phyloP scores from a whole-genome alignment of 1,284 basidiomycete genomes.

The Meira nashicola region DNA sequence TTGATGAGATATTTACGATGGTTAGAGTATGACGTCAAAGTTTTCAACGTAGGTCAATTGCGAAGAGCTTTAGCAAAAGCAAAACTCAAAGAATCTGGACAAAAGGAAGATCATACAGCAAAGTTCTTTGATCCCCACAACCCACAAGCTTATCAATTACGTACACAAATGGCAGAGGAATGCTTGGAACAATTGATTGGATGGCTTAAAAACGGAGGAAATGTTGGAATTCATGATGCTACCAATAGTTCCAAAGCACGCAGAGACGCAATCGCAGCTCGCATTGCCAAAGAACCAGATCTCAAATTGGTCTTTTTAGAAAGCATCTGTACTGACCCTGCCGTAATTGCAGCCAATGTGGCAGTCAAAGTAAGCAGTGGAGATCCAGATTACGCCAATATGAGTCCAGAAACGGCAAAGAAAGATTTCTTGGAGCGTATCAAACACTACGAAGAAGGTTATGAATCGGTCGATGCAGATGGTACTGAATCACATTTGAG shows the following conservation, averaged over 20 bases:
- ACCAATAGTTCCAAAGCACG: constrained; percentile 82
- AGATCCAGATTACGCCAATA: constrained; percentile 93
- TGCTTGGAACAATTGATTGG: constrained; percentile 89
- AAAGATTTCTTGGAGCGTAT: constrained; percentile 85
- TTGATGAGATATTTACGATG: constrained; percentile 61
- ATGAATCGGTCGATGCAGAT: constrained; percentile 70
- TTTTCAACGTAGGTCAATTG: constrained; percentile 97
- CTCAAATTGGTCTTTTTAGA: constrained; percentile 89
- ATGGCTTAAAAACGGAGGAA: constrained; percentile 87
- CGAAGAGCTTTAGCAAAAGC: constrained; percentile 78
- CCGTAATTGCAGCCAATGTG: constrained; percentile 87
- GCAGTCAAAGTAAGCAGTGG: constrained; percentile 91
- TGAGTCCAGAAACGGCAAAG: constrained; percentile 77
- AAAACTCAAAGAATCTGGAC: constrained; percentile 64
- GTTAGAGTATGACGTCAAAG: constrained; percentile 97
- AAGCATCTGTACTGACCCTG: constrained; percentile 68
- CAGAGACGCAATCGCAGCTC: constrained; percentile 70
- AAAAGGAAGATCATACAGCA: constrained; percentile 83
- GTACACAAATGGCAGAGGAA: constrained; percentile 82
- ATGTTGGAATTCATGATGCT: constrained; percentile 97
- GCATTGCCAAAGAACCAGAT: constrained; percentile 82
- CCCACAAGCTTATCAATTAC: constrained; percentile 67
- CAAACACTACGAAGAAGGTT: constrained; percentile 87
- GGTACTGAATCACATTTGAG: constrained; percentile 65
- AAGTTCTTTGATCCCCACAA: constrained; percentile 88